Conservation (phyloP, 2,329 filamentous ascomycete genomes). For the Pestalotiopsis sp. region DNA sequence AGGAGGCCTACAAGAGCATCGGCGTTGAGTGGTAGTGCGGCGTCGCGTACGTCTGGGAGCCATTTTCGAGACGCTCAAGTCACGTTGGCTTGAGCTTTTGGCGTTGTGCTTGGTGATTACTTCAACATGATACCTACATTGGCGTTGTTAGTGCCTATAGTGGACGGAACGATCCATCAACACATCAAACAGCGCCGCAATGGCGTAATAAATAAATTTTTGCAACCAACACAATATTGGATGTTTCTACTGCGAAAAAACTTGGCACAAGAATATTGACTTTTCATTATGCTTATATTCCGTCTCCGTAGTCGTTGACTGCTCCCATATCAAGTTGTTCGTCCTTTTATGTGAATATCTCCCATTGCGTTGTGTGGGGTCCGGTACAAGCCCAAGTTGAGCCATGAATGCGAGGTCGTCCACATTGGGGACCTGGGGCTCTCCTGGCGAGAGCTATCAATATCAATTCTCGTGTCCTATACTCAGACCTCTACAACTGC, state of each 20-base stretch:
- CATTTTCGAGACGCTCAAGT: background rate
- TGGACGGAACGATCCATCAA: background rate
- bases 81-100: background rate
- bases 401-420: no score
- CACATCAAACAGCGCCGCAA: background rate
- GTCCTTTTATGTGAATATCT: no score
- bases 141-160: background rate
- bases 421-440: no score
- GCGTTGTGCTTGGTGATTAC: background rate
- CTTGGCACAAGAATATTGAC: no score
- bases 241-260: no score
- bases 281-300: no score
- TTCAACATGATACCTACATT: background rate
- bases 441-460: background rate
- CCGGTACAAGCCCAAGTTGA: no score
- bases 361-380: no score
- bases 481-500: background rate
- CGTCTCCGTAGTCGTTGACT: no score
- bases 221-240: background rate
- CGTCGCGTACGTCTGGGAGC: background rate
- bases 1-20: slow-evolving; percentile 22
- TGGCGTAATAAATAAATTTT: background rate
- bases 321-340: no score
- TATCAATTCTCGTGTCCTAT: background rate
- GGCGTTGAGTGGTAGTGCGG: slow-evolving; percentile 16